Evolutionary conservation across 1,139 yeast genomes (phyloP).

Genomic region (Yamadazyma sp.): DNA sequence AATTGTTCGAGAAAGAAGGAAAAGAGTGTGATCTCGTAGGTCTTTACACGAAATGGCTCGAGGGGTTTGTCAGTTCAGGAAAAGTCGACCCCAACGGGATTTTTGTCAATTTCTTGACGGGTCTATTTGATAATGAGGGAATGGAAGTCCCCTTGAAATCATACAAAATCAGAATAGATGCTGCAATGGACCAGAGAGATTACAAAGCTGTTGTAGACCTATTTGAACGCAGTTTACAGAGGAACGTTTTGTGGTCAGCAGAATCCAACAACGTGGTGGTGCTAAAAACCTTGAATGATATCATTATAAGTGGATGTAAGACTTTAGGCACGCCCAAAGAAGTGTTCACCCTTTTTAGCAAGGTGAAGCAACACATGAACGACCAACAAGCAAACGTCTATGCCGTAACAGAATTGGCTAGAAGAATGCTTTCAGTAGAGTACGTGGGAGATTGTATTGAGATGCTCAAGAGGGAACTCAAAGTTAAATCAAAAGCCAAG

Average conservation of each 20-base stretch:
- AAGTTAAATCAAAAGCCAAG: constrained; percentile 38
- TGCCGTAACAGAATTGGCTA: constrained; percentile 49
- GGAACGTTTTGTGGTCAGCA: constrained; percentile 30
- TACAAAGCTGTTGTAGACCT: constrained; percentile 25
- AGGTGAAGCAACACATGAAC: constrained; percentile 39
- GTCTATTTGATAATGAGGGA: constrained; percentile 15
- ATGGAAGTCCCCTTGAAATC: constrained; percentile 24
- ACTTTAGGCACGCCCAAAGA: constrained; percentile 21
- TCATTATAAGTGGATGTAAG: constrained; percentile 26
- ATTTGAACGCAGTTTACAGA: constrained; percentile 32
- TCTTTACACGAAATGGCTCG: constrained; percentile 5
- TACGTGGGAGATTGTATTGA: constrained; percentile 59
- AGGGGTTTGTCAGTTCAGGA: constrained; percentile 18
- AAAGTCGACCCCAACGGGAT: constrained; percentile 21
- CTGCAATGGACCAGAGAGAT: constrained; percentile 24
- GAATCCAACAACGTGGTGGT: constrained; percentile 29
- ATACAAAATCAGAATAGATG: constrained; percentile 32
- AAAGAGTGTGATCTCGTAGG: constrained; percentile 7
- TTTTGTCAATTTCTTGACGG: constrained; percentile 17
- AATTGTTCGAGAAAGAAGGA: constrained; percentile 1
- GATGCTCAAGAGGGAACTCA: constrained; percentile 60
- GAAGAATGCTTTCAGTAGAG: constrained; percentile 46
- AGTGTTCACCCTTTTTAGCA: constrained; percentile 34
- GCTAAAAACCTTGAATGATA: constrained; percentile 30
- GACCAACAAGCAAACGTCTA: constrained; percentile 29